Conservation (phyloP, 108 stramenopile genomes). For the Nitzschia sp. region DNA sequence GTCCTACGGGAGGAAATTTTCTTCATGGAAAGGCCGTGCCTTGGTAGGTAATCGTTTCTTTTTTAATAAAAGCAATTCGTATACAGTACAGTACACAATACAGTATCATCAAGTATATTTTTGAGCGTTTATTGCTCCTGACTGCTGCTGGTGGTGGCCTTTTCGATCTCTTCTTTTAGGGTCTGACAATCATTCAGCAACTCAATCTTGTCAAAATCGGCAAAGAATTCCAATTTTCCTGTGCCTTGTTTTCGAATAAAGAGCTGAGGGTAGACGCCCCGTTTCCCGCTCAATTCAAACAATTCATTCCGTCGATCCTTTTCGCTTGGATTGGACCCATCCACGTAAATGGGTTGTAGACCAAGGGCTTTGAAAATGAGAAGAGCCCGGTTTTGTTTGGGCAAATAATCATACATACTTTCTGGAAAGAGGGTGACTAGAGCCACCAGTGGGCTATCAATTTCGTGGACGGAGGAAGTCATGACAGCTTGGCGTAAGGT, state of each 20-base stretch:
- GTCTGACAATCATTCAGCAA: constrained; percentile 11
- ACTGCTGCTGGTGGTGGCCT: neutral
- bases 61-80: no score
- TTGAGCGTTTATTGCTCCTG: no score
- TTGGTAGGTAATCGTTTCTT: no score
- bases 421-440: constrained; percentile 12
- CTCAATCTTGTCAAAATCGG: constrained; percentile 20
- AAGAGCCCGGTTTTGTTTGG: constrained; percentile 13
- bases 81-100: no score
- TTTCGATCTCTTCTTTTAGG: neutral
- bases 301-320: constrained; percentile 46
- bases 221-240: constrained; percentile 9
- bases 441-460: constrained; percentile 9
- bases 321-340: constrained; percentile 55
- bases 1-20: no score
- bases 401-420: constrained; percentile 5
- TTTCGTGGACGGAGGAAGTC: constrained; percentile 9
- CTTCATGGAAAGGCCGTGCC: no score
- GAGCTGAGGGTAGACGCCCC: constrained; percentile 69
- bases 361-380: constrained; percentile 10
- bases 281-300: constrained; percentile 52
- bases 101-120: no score
- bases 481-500: constrained; percentile 1
- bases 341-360: constrained; percentile 27
- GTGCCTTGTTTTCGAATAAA: constrained; percentile 28